These are phyloP conservation scores for Carallia brachiata DNA, from an alignment of 345 rosid species.

Conservation along the genomic window DNA sequence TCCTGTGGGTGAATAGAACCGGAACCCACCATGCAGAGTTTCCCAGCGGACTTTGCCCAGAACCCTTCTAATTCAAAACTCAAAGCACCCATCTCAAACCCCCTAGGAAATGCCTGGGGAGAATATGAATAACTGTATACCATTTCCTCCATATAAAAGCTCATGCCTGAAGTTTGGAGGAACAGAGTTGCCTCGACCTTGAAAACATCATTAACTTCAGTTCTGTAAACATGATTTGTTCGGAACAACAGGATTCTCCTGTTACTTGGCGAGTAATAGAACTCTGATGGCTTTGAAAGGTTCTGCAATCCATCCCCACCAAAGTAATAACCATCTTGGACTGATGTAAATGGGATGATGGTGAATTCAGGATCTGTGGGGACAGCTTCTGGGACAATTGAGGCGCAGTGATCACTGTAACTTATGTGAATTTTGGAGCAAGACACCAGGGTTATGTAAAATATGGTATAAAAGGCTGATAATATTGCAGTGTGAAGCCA, in stretches of 20 bases:
- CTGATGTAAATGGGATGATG: conserved; percentile 21
- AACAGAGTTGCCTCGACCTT: conserved; percentile 27
- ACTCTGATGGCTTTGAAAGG: background rate
- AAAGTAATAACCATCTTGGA: conserved; percentile 28
- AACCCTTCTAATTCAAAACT: conserved; percentile 33
- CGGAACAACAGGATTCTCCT: background rate
- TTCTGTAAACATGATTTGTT: conserved; percentile 20
- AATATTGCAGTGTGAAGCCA: conserved; percentile 9
- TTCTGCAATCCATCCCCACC: conserved; percentile 24
- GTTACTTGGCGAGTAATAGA: background rate
- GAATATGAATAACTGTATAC: background rate
- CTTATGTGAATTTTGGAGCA: conserved; percentile 8
- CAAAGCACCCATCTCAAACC: conserved; percentile 2
- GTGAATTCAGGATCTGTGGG: conserved; percentile 14
- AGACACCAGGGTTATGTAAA: background rate
- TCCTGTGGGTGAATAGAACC: background rate
- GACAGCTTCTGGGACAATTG: conserved; percentile 22
- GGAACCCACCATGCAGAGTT: conserved; percentile 43
- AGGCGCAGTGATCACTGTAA: conserved; percentile 33
- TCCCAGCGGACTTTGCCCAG: conserved; percentile 29
- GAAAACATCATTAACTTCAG: conserved; percentile 16
- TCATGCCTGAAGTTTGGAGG: background rate
- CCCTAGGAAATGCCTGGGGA: background rate
- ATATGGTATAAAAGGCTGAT: background rate
- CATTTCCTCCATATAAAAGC: background rate